phyloP scores from a whole-genome alignment of 2,329 filamentous ascomycete species.

The Sporothrix pallida region DNA sequence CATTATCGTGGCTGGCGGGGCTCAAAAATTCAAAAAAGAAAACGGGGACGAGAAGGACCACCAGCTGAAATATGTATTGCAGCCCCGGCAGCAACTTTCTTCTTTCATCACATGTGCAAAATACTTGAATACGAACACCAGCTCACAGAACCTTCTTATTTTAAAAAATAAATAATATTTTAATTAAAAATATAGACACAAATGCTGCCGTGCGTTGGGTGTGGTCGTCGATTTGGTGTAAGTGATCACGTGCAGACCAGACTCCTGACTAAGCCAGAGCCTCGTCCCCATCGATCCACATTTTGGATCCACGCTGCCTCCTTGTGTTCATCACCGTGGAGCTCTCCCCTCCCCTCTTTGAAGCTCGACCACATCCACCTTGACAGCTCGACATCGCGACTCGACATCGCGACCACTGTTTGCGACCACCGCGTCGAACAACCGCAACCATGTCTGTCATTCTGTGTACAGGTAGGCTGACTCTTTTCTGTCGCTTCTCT shows the following conservation, averaged over 20 bases:
- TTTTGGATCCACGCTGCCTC: background rate
- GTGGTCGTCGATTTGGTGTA: background rate
- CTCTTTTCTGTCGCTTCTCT: background rate
- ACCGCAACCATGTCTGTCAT: conserved; percentile 61
- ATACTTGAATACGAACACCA: background rate
- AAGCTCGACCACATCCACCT: background rate
- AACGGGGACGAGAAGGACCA: background rate
- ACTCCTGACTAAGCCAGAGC: conserved; percentile 1
- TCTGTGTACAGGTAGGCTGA: conserved; percentile 62
- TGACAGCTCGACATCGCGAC: background rate
- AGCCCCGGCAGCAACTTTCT: background rate
- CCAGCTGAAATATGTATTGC: background rate
- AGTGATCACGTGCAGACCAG: conserved; percentile 5
- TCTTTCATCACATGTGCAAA: too few relatives aligned
- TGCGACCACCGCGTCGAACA: conserved; percentile 1
- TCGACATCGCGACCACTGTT: background rate
- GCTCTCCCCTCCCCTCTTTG: conserved; percentile 3
- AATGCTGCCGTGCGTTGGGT: background rate
- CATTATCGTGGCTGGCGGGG: background rate
- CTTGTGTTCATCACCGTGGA: background rate
- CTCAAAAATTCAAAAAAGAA: background rate
- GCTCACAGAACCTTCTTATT: background rate
- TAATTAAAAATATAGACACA: background rate
- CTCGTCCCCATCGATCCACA: background rate
- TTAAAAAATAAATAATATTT: background rate